Evolutionary conservation across 1,139 yeast species (phyloP), one percentile per base, ranked within the genome.

Genomic region (Blastobotrys ciferrii): DNA sequence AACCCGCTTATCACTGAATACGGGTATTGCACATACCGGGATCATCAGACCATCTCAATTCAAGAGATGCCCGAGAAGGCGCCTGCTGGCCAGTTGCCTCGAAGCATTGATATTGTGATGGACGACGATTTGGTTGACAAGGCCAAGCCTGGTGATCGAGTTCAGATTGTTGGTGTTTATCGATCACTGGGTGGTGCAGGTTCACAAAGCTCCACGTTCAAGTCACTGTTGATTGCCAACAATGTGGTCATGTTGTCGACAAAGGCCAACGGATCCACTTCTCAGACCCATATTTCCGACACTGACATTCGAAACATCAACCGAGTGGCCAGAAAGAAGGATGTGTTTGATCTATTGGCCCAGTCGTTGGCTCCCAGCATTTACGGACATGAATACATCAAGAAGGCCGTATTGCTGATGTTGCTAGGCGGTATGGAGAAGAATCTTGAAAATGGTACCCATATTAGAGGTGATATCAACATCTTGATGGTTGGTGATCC

Each of bases 1-100:
- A 84, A 91, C 67, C 87, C 88, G 58, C 71, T 92, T 55, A 76
- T 80, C 31, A 91, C 97, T 0, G 98, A 92, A 65, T 92, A 87
- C 63, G 99, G 99, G 2, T 87, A 84, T 64, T 85, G 94, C 17
- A 88, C 95, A 17, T 92, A 88, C 66, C 78, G 92, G 59, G 98
- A 92, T 68, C 97, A 92, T 64, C 99, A 92, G 69, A 86, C 89
- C 41, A 78, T 92, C 32, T 82, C 96, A 0, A 85, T 92, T 33
- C 99, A 92, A 68, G 99, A 92, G 71, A 87, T 94, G 92, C 99
- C 98, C 1, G 99, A 92, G 70, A 78, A 85, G 58, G 97, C 98
- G 0, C 98, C 98, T 14, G 95, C 98, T 1, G 98, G 99, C 52
- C 98, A 92, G 69, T 75, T 92, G 55, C 98, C 99, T 37, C 76